Conservation (phyloP, 306 rosid species). For the Ochetophila trinervis region DNA sequence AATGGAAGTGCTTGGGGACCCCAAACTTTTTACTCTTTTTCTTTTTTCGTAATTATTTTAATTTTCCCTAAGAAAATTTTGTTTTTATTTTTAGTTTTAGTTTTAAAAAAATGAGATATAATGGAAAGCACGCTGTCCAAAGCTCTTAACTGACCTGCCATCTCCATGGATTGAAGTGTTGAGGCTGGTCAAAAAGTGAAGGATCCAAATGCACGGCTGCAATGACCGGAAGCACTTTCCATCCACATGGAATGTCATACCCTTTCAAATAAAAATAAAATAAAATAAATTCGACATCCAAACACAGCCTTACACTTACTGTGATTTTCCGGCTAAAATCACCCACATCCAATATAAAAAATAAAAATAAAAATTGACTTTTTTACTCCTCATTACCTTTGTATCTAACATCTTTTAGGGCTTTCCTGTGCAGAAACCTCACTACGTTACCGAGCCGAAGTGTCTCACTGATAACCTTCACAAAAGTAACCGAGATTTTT, state of each 20-base stretch:
- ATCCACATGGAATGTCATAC: constrained; percentile 97
- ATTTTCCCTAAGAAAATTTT: not conserved
- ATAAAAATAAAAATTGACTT: not conserved
- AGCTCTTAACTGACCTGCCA: constrained; percentile 76
- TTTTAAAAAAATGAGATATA: constrained; percentile 2
- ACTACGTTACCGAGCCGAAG: constrained; percentile 92
- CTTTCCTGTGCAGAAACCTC: constrained; percentile 95
- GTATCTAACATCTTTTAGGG: constrained; percentile 75
- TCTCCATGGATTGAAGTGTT: constrained; percentile 96
- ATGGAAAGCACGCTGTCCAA: constrained; percentile 36
- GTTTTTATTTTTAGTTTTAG: no score
- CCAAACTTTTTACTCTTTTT: constrained; percentile 8
- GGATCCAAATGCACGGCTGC: constrained; percentile 97
- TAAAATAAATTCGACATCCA: not conserved
- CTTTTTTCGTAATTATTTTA: not conserved
- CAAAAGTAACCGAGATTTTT: not conserved
- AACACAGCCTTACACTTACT: constrained; percentile 7
- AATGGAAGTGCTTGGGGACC: constrained; percentile 52
- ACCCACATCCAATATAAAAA: not conserved
- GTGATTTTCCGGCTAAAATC: constrained; percentile 20
- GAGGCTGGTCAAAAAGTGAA: constrained; percentile 88
- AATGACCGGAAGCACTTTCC: constrained; percentile 99
- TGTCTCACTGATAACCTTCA: constrained; percentile 91
- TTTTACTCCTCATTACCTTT: constrained; percentile 47
- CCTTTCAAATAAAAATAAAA: constrained; percentile 45